phyloP scores from a whole-genome alignment of 2,329 filamentous ascomycete genomes.

The Triangularia setosa region DNA sequence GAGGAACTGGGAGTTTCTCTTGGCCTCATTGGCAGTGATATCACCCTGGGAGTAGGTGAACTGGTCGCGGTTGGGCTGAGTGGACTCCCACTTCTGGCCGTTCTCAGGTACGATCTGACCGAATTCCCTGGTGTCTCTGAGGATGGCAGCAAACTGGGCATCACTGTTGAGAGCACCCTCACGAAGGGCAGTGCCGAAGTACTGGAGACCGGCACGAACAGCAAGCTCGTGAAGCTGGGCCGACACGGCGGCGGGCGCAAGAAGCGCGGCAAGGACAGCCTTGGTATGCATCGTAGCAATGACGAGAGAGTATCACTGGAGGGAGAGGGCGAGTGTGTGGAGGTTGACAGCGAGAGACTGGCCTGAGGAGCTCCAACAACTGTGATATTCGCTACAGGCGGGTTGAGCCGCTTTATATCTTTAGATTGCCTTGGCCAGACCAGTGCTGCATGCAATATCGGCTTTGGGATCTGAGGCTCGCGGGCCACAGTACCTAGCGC shows the following conservation, averaged over 20 bases:
- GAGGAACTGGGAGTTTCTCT: slow-evolving; percentile 47
- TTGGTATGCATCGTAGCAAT: slow-evolving; percentile 22
- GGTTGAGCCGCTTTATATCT: slow-evolving; percentile 7
- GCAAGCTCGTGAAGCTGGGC: slow-evolving; percentile 49
- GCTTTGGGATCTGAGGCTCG: not conserved
- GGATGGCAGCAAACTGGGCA: slow-evolving; percentile 50
- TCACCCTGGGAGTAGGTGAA: slow-evolving; percentile 60
- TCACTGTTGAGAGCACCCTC: slow-evolving; percentile 51
- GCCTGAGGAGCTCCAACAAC: not conserved
- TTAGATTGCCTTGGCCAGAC: not conserved
- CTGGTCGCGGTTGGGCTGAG: slow-evolving; percentile 50
- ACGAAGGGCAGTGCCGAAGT: slow-evolving; percentile 64
- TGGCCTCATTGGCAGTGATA: slow-evolving; percentile 45
- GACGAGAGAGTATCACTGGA: not conserved
- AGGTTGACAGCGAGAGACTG: not conserved
- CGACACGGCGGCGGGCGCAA: slow-evolving; percentile 23
- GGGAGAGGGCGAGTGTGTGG: not conserved
- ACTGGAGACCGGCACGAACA: slow-evolving; percentile 52
- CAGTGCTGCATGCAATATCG: not conserved
- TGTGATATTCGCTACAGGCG: not conserved
- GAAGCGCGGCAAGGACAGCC: slow-evolving; percentile 22
- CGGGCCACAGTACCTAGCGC: not conserved
- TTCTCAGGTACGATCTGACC: slow-evolving; percentile 64
- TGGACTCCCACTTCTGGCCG: slow-evolving; percentile 60
- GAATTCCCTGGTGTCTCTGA: slow-evolving; percentile 55